Evolutionary conservation across 441 rosid species (phyloP), one percentile per base, ranked within the genome.

Genomic region (Gossypium gossypioides): DNA sequence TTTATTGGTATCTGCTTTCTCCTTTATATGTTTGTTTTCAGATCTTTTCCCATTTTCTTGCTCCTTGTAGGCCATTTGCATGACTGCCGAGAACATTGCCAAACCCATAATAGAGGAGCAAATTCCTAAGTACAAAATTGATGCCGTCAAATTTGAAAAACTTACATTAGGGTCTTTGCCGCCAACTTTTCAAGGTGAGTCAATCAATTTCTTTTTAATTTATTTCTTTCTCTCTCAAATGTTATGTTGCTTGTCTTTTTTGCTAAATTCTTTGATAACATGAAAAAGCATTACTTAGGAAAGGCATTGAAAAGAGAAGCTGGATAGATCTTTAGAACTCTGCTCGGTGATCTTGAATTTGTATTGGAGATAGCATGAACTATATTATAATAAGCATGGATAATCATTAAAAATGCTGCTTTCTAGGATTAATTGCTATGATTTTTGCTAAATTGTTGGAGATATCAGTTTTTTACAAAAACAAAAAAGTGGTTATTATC

Each of bases 91-190:
- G 79, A 77, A 82, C 63, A 89, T 89, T 76, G 93, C 89, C 24
- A 83, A 77, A 29, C 99, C 99, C 3, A 91, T 95, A 74, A 91
- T 95, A 65, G 95, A 87, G 34, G 93, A 95, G 83, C 95, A 92
- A 83, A 92, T 92, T 72, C 95, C 97, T 2, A 91, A 92, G 73
- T 95, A 91, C 80, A 95, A 95, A 78, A 95, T 95, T 60, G 97
- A 95, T 29, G 85, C 99, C 10, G 96, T 92, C 66, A 94, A 89
- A 74, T 92, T 95, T 73, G 92, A 89, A 80, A 78, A 81, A 48
- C 94, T 95, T 72, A 91, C 98, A 0, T 81, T 95, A 3, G 99
- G 99, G 48, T 81, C 97, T 51, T 77, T 95, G 16, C 99, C 99
- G 4, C 99, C 95, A 48, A 86, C 97, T 46, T 89, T 95, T 61